Evolutionary conservation across 176 grass and related monocot genomes (phyloP).

Genomic region (Metroxylon sagu): DNA sequence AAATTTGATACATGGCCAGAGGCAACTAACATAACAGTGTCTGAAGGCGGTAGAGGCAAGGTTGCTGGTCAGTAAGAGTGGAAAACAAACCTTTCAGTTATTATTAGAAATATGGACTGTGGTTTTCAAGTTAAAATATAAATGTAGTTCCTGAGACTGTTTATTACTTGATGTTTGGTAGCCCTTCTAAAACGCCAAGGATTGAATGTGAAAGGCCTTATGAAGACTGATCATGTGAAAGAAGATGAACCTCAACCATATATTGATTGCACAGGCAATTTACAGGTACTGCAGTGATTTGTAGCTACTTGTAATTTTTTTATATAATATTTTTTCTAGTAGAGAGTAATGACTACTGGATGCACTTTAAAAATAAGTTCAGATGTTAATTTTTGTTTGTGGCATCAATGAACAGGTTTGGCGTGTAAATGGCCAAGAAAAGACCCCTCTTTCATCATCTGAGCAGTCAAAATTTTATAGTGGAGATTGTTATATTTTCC

Average conservation of each 20-base stretch:
- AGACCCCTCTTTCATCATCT: conserved; percentile 66
- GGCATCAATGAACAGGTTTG: conserved; percentile 52
- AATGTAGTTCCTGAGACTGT: too few species aligned
- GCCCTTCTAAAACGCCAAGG: conserved; percentile 92
- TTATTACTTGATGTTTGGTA: conserved; percentile 17
- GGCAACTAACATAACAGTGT: conserved; percentile 75
- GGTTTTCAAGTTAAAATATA: too few species aligned
- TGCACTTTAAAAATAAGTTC: not conserved
- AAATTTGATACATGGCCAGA: conserved; percentile 93
- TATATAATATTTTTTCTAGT: too few species aligned
- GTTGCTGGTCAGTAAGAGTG: conserved; percentile 58
- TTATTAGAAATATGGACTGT: too few species aligned
- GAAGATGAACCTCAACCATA: conserved; percentile 69
- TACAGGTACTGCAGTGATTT: conserved; percentile 36
- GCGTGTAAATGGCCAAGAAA: conserved; percentile 75
- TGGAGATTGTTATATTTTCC: conserved; percentile 96
- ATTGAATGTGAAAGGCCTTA: conserved; percentile 69
- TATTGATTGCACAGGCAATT: conserved; percentile 89
- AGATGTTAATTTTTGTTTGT: not conserved
- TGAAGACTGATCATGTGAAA: conserved; percentile 74
- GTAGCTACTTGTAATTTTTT: too few species aligned
- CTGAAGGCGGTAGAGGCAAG: conserved; percentile 95
- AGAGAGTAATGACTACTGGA: not conserved
- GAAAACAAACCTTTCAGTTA: too few species aligned
- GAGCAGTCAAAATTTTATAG: conserved; percentile 98